Evolutionary conservation across 1,139 yeast species (phyloP).

Genomic region (Meyerozyma athensensis): DNA sequence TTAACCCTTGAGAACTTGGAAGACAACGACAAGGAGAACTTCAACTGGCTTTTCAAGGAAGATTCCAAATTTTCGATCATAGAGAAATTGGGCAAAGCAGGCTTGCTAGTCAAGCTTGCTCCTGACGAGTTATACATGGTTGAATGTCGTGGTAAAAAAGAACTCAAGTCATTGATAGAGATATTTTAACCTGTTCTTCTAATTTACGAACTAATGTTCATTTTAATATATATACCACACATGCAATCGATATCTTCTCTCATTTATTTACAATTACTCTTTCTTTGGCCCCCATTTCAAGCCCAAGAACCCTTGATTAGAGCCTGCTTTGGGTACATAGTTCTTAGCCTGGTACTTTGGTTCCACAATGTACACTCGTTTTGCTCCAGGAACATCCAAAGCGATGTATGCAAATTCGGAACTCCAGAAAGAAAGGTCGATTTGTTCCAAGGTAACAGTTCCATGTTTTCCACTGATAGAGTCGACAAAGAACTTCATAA

Average conservation of each 20-base stretch:
- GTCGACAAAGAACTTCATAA: conserved; percentile 85
- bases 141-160: conserved; percentile 45
- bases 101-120: conserved; percentile 33
- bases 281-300: conserved; percentile 82
- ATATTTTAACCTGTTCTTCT: conserved; percentile 18
- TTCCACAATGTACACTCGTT: conserved; percentile 66
- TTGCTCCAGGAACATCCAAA: conserved; percentile 68
- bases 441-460: conserved; percentile 72
- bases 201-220: not conserved
- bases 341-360: conserved; percentile 45
- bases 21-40: conserved; percentile 13
- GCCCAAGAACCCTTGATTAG: conserved; percentile 63
- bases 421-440: conserved; percentile 59
- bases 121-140: conserved; percentile 36
- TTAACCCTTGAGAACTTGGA: conserved; percentile 21
- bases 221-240: not conserved
- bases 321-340: conserved; percentile 28
- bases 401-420: conserved; percentile 74
- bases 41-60: conserved; percentile 33
- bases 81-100: conserved; percentile 44
- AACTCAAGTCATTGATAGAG: conserved; percentile 31
- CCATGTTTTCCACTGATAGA: conserved; percentile 53
- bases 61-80: conserved; percentile 26
- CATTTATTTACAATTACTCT: conserved; percentile 19
- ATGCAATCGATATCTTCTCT: not conserved